A percentile compares a stretch with the other conserved stretches of the same genome.
phyloP scores from a whole-genome alignment of 108 stramenopile species.

The Nitzschia palea region DNA sequence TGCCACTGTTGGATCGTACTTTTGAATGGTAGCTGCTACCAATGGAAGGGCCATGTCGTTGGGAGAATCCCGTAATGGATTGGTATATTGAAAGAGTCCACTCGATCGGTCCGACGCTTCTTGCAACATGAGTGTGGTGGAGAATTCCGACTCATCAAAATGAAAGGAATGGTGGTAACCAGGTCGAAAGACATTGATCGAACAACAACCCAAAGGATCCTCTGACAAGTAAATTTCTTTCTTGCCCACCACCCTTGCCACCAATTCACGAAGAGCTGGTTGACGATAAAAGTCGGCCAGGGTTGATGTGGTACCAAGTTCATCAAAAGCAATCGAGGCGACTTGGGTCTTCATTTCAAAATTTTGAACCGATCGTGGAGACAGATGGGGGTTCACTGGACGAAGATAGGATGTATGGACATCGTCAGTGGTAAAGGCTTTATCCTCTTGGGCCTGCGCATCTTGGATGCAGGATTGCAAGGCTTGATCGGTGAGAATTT shows the following conservation, averaged over 20 bases:
- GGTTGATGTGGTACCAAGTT: constrained; percentile 15
- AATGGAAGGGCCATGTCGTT: constrained; percentile 18
- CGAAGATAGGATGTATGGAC: constrained; percentile 31
- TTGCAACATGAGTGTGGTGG: constrained; percentile 50
- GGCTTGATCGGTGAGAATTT: constrained; percentile 30
- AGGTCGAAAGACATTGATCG: constrained; percentile 49
- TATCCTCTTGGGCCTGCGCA: constrained; percentile 13
- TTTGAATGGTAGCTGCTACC: constrained; percentile 10
- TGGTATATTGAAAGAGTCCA: constrained; percentile 54
- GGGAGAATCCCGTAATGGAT: constrained; percentile 29
- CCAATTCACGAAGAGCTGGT: constrained; percentile 24
- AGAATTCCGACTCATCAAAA: constrained; percentile 57
- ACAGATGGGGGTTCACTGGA: background rate
- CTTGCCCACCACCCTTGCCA: constrained; percentile 20
- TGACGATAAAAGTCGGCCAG: constrained; percentile 35
- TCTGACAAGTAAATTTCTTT: constrained; percentile 33
- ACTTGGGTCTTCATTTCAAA: constrained; percentile 40
- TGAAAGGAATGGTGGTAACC: constrained; percentile 44
- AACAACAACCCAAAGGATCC: constrained; percentile 49
- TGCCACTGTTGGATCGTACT: constrained; percentile 6
- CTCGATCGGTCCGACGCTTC: constrained; percentile 22
- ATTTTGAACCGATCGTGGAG: constrained; percentile 33
- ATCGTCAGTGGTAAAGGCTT: constrained; percentile 40
- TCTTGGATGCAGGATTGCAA: constrained; percentile 13
- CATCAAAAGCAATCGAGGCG: constrained; percentile 48